Evolutionary conservation across 805 yeast species (phyloP).

Genomic region (Huiozyma naganishii): DNA sequence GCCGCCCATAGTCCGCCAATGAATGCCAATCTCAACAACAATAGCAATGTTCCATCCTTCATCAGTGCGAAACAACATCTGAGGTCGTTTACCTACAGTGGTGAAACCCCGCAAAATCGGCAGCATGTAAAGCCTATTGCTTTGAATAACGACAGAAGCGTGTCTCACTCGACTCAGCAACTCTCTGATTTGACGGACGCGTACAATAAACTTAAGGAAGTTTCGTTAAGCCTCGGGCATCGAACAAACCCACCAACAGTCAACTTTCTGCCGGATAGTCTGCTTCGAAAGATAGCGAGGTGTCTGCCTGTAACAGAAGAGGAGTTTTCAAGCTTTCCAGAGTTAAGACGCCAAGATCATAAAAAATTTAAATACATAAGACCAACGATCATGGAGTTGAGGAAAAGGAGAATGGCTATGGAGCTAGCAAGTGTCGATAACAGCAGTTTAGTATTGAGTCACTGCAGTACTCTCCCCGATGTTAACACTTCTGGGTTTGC

Average conservation of each 20-base stretch:
- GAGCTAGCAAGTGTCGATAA: not conserved
- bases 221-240: conserved; percentile 13
- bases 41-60: conserved; percentile 1
- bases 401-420: conserved; percentile 10
- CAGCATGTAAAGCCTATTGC: conserved; percentile 7
- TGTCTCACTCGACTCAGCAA: conserved; percentile 15
- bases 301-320: conserved; percentile 17
- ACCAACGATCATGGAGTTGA: conserved; percentile 13
- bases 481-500: not conserved
- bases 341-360: conserved; percentile 10
- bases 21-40: not conserved
- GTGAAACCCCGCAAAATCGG: not conserved
- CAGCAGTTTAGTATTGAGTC: conserved; percentile 6
- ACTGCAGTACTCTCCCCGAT: conserved; percentile 11
- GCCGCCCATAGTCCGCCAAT: not conserved
- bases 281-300: conserved; percentile 18
- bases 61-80: conserved; percentile 10
- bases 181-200: conserved; percentile 15
- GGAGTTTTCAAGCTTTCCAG: conserved; percentile 16
- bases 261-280: conserved; percentile 17
- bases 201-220: conserved; percentile 16
- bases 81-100: conserved; percentile 5
- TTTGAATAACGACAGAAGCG: conserved; percentile 4
- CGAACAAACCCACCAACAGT: conserved; percentile 17
- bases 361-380: conserved; percentile 18